A percentile compares a stretch with the other conserved stretches of the same genome.
Evolutionary conservation across 495 filamentous ascomycete genomes (phyloP).

Genomic region (Penicillium angulare): DNA sequence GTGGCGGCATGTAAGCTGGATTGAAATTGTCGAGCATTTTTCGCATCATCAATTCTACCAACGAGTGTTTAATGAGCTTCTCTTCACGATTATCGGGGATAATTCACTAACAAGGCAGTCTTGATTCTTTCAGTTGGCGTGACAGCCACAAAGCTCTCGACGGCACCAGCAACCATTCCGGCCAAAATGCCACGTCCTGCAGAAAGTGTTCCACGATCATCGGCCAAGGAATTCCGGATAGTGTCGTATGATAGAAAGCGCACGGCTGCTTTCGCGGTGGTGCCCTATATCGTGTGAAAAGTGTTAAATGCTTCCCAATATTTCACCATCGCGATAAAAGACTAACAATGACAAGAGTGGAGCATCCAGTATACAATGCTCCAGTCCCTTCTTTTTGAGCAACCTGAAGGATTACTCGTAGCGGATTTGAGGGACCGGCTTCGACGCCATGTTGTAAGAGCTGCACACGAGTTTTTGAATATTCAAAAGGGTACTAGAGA

Average conservation of each 20-base stretch:
- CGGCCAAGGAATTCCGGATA: slow-evolving; percentile 59
- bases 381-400: slow-evolving; percentile 53
- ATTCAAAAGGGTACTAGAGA: slow-evolving; percentile 65
- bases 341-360: slow-evolving; percentile 52
- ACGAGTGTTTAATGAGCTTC: no score
- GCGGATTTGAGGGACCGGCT: slow-evolving; percentile 55
- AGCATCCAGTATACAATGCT: slow-evolving; percentile 64
- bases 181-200: slow-evolving; percentile 55
- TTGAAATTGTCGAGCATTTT: slow-evolving; percentile 47
- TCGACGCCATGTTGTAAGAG: slow-evolving; percentile 43
- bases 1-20: slow-evolving; percentile 50
- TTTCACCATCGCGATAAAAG: no score
- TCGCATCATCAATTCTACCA: slow-evolving; percentile 64
- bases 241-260: slow-evolving; percentile 65
- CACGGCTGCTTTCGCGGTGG: slow-evolving; percentile 64
- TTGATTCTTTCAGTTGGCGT: slow-evolving; percentile 69
- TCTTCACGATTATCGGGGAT: no score
- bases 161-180: slow-evolving; percentile 61
- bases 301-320: no score
- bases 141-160: slow-evolving; percentile 58
- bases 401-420: slow-evolving; percentile 49
- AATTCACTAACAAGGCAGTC: slow-evolving; percentile 56
- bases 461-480: slow-evolving; percentile 65
- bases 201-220: slow-evolving; percentile 56
- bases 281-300: slow-evolving; percentile 32